Evolutionary conservation across 2,329 filamentous ascomycete genomes (phyloP).

Genomic region (Zymoseptoria tritici): DNA sequence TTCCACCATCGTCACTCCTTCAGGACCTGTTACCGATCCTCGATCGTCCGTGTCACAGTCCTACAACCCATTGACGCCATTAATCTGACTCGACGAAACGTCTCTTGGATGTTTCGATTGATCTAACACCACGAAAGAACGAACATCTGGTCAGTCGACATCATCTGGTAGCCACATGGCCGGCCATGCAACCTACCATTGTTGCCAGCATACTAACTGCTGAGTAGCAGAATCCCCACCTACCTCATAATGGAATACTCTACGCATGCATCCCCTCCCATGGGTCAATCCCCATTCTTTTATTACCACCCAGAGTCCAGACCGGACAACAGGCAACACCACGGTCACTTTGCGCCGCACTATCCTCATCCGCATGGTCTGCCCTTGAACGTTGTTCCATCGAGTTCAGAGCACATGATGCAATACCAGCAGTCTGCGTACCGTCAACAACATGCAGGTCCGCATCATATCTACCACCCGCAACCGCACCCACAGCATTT

Average conservation of each 20-base stretch:
- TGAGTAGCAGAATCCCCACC: conserved; percentile 11
- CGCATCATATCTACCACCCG: conserved; percentile 30
- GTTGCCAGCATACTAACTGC: conserved; percentile 10
- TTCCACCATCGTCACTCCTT: conserved; percentile 14
- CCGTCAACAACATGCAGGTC: conserved; percentile 27
- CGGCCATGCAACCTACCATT: conserved; percentile 8
- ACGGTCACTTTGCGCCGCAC: conserved; percentile 60
- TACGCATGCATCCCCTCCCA: conserved; percentile 41
- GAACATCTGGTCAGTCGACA: conserved; percentile 13
- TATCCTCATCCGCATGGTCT: conserved; percentile 47
- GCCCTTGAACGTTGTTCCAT: conserved; percentile 38
- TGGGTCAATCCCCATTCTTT: conserved; percentile 72
- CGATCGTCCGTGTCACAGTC: conserved; percentile 1
- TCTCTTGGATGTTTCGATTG: conserved; percentile 13
- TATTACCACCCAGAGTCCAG: conserved; percentile 77
- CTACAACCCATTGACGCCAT: conserved; percentile 9
- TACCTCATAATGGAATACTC: conserved; percentile 29
- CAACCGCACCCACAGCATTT: conserved; percentile 38
- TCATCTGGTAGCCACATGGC: conserved; percentile 9
- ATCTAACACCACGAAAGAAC: conserved; percentile 8
- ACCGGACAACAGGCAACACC: conserved; percentile 59
- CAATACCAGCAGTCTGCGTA: conserved; percentile 47
- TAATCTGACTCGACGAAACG: conserved; percentile 14
- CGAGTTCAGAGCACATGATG: conserved; percentile 40
- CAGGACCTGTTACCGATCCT: not conserved